Evolutionary conservation across 2,329 filamentous ascomycete species (phyloP).

Genomic region (Sporothrix brasiliensis): DNA sequence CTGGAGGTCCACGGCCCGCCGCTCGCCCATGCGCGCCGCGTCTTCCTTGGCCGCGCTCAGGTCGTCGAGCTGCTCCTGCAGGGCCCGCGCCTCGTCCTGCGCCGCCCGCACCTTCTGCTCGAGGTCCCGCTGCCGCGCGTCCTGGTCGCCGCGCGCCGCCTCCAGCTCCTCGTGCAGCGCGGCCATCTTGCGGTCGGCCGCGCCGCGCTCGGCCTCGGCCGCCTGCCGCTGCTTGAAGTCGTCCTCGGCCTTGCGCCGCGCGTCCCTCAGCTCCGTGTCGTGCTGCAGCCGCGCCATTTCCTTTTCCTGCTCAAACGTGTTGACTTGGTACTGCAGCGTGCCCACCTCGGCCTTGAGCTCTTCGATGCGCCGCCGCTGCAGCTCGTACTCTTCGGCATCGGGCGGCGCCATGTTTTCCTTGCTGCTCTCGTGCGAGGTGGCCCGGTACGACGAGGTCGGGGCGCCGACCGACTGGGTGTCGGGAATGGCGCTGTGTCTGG

Average conservation of each 20-base stretch:
- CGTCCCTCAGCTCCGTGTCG: constrained; percentile 80
- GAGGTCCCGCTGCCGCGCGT: constrained; percentile 64
- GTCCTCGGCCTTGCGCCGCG: constrained; percentile 77
- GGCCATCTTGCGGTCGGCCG: constrained; percentile 55
- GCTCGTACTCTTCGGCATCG: constrained; percentile 62
- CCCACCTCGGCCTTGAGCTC: constrained; percentile 88
- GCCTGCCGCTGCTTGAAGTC: constrained; percentile 71
- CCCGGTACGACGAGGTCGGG: constrained; percentile 45
- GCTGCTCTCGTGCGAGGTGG: constrained; percentile 59
- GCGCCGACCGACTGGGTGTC: constrained; percentile 33
- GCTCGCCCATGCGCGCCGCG: constrained; percentile 64
- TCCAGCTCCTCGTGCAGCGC: constrained; percentile 55
- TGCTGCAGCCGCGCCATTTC: constrained; percentile 78
- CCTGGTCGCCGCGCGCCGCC: constrained; percentile 54
- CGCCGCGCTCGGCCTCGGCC: constrained; percentile 59
- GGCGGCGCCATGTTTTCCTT: constrained; percentile 63
- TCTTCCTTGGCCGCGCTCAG: constrained; percentile 65
- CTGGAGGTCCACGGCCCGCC: constrained; percentile 58
- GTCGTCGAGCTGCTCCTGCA: constrained; percentile 84
- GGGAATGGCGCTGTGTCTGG: constrained; percentile 37
- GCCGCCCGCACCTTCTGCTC: constrained; percentile 71
- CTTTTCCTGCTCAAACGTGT: constrained; percentile 83
- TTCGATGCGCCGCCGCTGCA: constrained; percentile 63
- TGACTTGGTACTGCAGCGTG: constrained; percentile 82
- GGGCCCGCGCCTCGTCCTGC: constrained; percentile 69